A percentile compares a stretch with the other conserved stretches of the same genome.
These are phyloP conservation scores for Phaseolus coccineus DNA, from an alignment of 331 rosid genomes.

Conservation along the genomic window DNA sequence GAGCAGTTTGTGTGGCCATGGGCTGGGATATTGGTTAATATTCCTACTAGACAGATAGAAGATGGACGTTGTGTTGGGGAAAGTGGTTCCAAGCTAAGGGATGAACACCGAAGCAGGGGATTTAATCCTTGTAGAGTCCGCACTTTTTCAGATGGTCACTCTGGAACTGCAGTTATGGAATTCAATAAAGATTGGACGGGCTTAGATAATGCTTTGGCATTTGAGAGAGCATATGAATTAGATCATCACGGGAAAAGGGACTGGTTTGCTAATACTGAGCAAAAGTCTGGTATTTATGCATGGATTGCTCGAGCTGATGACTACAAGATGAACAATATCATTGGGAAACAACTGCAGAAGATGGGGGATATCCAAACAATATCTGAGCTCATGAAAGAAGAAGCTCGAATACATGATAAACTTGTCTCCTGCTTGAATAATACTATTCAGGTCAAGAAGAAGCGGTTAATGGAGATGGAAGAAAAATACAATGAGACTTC, in stretches of 20 bases:
- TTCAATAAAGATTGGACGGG: slow-evolving; percentile 89
- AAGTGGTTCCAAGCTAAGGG: slow-evolving; percentile 92
- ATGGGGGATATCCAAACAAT: slow-evolving; percentile 79
- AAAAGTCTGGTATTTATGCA: slow-evolving; percentile 78
- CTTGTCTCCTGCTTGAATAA: slow-evolving; percentile 71
- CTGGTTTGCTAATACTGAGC: slow-evolving; percentile 58
- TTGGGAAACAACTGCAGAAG: slow-evolving; percentile 82
- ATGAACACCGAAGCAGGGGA: slow-evolving; percentile 76
- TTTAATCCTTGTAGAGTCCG: slow-evolving; percentile 78
- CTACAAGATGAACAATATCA: slow-evolving; percentile 61
- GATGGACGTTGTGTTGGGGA: slow-evolving; percentile 78
- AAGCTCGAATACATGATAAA: slow-evolving; percentile 71
- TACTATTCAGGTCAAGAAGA: slow-evolving; percentile 69
- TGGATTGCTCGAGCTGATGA: slow-evolving; percentile 95
- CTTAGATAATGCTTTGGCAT: slow-evolving; percentile 76
- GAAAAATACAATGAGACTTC: slow-evolving; percentile 69
- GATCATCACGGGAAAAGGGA: slow-evolving; percentile 80
- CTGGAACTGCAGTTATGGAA: slow-evolving; percentile 85
- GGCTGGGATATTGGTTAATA: slow-evolving; percentile 84
- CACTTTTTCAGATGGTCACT: slow-evolving; percentile 83
- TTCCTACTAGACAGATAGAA: slow-evolving; percentile 69
- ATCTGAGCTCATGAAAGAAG: slow-evolving; percentile 82
- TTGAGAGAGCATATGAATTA: slow-evolving; percentile 83
- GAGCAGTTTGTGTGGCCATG: slow-evolving; percentile 92
- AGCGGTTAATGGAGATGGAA: slow-evolving; percentile 71